Evolutionary conservation across 1,284 basidiomycete genomes (phyloP), one percentile per base, ranked within the genome.

Genomic region (Pyrrhoderma lamaoense): DNA sequence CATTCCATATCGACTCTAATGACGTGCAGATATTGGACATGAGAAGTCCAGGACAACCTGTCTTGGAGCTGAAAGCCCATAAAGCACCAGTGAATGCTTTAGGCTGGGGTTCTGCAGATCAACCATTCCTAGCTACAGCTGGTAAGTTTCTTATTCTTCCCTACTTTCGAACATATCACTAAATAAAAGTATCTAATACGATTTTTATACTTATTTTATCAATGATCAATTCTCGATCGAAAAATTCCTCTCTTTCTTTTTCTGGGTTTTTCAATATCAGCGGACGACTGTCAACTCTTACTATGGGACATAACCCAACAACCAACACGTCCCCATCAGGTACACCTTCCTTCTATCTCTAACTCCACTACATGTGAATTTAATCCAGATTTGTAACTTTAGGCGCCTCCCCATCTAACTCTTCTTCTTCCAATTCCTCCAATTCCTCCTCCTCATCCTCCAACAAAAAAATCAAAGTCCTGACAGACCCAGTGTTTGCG

Each of bases 11-110:
- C 77, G 92, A 95, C 62, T 89, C 89, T 47, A 68, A 75, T 19
- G 85, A 91, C 59, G 77, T 95, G 2, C 87, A 95, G 63, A 89
- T 97, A 35, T 72, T 97, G 54, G 93, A 97, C 63, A 95, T 96
- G 87, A 79, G 93, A 43, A 89, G 83, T 66, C 93, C 93, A 0
- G 94, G 94, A 0, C 83, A 89, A 57, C 93, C 94, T 0, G 92
- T 96, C 3, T 86, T 93, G 62, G 93, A 96, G 65, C 72, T 96
- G 14, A 77, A 82, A 56, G 91, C 79, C 8, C 93, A 96, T 64
- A 76, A 76, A 54, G 77, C 74, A 35, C 78, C 79, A 49, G 76
- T 96, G 31, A 91, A 92, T 60, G 86, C 86, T 1, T 77, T 95
- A 42, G 88, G 86, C 2, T 97, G 93, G 93, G 86, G 90, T 36